phyloP scores from a whole-genome alignment of 345 rosid genomes.

The Nasturtium officinale region DNA sequence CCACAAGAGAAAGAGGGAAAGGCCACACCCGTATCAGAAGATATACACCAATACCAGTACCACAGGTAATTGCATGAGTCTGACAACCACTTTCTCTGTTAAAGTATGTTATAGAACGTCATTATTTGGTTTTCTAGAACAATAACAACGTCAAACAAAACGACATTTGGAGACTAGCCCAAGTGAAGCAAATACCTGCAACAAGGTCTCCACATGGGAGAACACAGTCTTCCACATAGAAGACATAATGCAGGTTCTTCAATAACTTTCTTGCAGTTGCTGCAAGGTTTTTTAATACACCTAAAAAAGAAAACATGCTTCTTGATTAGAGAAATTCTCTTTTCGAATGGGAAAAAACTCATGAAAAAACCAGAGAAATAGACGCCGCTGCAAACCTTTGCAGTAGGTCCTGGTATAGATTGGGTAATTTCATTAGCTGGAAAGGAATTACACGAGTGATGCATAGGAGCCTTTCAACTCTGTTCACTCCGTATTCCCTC shows the following conservation, averaged over 20 bases:
- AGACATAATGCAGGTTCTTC: slow-evolving; percentile 85
- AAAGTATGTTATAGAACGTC: slow-evolving; percentile 7
- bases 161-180: slow-evolving; percentile 18
- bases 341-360: neutral
- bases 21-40: slow-evolving; percentile 70
- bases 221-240: slow-evolving; percentile 89
- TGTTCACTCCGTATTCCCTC: slow-evolving; percentile 47
- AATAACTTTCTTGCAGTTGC: slow-evolving; percentile 54
- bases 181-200: slow-evolving; percentile 66
- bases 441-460: slow-evolving; percentile 71
- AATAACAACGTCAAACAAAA: slow-evolving; percentile 8
- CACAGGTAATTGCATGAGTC: slow-evolving; percentile 72
- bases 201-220: slow-evolving; percentile 69
- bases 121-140: slow-evolving; percentile 8
- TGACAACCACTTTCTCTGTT: slow-evolving; percentile 68
- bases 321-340: slow-evolving; percentile 23
- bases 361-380: slow-evolving; percentile 20
- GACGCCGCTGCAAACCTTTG: slow-evolving; percentile 61
- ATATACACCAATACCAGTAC: slow-evolving; percentile 87
- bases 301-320: slow-evolving; percentile 45
- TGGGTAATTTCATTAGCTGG: slow-evolving; percentile 83
- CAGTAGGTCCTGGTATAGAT: slow-evolving; percentile 76
- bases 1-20: slow-evolving; percentile 17
- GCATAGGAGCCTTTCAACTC: slow-evolving; percentile 45
- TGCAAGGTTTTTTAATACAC: slow-evolving; percentile 74